Conservation (phyloP, 2,329 filamentous ascomycete species). For the Pseudocercospora eumusae region DNA sequence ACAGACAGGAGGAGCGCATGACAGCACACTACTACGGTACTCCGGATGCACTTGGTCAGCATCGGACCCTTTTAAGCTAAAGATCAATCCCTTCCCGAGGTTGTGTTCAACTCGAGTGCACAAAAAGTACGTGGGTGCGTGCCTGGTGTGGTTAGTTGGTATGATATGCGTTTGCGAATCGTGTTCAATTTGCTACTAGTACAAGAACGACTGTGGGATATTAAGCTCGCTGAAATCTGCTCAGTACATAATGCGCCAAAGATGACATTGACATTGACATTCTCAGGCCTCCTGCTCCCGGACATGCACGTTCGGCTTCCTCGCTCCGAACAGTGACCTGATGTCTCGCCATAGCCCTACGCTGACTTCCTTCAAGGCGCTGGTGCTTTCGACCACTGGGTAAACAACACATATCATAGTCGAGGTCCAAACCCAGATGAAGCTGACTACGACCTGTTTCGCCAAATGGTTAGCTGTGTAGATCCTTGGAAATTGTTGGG, state of each 20-base stretch:
- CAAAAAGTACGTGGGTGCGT: neutral
- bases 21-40: neutral
- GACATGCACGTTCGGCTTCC: constrained; percentile 8
- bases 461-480: neutral
- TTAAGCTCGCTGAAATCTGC: neutral
- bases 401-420: constrained; percentile 46
- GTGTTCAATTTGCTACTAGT: neutral
- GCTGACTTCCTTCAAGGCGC: constrained; percentile 1
- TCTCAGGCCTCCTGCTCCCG: neutral
- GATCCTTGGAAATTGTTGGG: neutral
- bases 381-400: constrained; percentile 32
- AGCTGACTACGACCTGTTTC: constrained; percentile 38
- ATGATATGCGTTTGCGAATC: too few species aligned
- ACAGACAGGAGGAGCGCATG: neutral
- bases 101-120: neutral
- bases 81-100: neutral
- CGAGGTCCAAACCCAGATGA: constrained; percentile 47
- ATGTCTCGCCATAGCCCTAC: constrained; percentile 8
- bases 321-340: constrained; percentile 1
- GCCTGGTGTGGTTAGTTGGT: too few species aligned
- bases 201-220: neutral
- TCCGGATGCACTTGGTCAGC: neutral
- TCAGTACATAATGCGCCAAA: neutral
- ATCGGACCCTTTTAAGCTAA: neutral
- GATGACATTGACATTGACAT: neutral